Conservation (phyloP, 2,329 filamentous ascomycete genomes). For the Beauveria bassiana region DNA sequence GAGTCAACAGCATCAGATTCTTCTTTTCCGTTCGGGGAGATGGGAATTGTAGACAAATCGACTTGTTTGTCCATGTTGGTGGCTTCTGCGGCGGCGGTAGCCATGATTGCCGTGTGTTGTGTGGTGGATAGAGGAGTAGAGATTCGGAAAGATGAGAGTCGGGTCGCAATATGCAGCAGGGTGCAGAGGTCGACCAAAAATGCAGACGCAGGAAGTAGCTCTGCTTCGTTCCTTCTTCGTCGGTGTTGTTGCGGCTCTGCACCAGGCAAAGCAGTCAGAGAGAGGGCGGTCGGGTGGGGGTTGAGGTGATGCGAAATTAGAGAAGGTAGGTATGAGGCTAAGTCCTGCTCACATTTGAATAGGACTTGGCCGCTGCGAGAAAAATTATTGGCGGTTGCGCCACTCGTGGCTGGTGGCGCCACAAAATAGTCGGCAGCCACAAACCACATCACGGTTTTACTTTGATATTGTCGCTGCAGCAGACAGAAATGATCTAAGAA, state of each 20-base stretch:
- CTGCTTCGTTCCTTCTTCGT: slow-evolving; percentile 21
- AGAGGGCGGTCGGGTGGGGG: slow-evolving; percentile 13
- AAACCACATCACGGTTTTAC: too few species aligned
- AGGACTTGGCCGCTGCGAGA: background rate
- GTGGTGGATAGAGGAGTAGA: background rate
- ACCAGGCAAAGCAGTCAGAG: slow-evolving; percentile 28
- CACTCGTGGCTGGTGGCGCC: slow-evolving; percentile 15
- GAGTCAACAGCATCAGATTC: slow-evolving; percentile 41
- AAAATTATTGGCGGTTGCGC: slow-evolving; percentile 4
- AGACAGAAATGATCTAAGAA: too few species aligned
- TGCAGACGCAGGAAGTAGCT: slow-evolving; percentile 17
- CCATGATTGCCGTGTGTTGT: slow-evolving; percentile 21
- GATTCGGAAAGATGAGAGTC: slow-evolving; percentile 10
- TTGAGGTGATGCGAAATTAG: slow-evolving; percentile 15
- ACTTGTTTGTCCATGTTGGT: slow-evolving; percentile 46
- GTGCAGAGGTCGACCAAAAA: slow-evolving; percentile 8
- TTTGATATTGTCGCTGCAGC: too few species aligned
- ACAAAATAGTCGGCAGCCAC: background rate
- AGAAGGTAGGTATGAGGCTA: slow-evolving; percentile 6
- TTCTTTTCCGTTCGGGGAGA: slow-evolving; percentile 53
- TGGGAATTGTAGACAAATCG: slow-evolving; percentile 60
- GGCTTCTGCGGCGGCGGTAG: slow-evolving; percentile 25
- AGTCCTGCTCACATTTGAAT: background rate
- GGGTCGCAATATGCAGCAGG: slow-evolving; percentile 16
- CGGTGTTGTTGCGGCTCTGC: slow-evolving; percentile 25